Evolutionary conservation across 2,329 filamentous ascomycete genomes (phyloP), one percentile per base, ranked within the genome.

Genomic region (Teratosphaeria nubilosa): DNA sequence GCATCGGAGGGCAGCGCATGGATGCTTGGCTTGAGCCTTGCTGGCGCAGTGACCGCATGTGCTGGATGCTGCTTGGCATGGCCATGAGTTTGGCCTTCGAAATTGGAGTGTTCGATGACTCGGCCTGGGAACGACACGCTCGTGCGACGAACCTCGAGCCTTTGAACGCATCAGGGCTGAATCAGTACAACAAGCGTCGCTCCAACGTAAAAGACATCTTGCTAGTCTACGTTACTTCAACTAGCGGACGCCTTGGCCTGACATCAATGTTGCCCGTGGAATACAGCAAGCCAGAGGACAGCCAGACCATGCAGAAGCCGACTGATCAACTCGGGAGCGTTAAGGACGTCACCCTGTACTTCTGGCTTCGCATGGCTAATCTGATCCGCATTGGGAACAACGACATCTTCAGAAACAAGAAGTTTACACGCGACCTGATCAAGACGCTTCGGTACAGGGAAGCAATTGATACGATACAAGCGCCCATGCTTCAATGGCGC

Each of bases 21-120:
- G 91, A 96, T 69, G 92, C 90, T 71, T 97, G 94, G 90, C 83
- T 97, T 3, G 94, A 99, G 72, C 94, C 94, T 2, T 92, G 90
- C 9, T 96, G 92, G 90, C 82, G 92, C 66, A 79, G 77, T 60
- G 92, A 96, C 68, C 87, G 91, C 57, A 95, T 96, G 89, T 95
- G 90, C 70, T 96, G 92, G 92, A 96, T 96, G 90, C 78, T 97
- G 14, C 80, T 97, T 31, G 95, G 90, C 68, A 95, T 91, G 41
- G 91, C 90, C 14, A 88, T 92, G 77, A 88, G 91, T 1, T 78
- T 97, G 41, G 90, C 89, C 0, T 95, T 95, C 65, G 94, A 99
- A 72, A 83, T 99, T 32, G 94, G 94, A 48, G 90, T 99, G 1
- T 99, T 97, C 66, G 94, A 97, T 65, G 85, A 91, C 59, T 90